phyloP scores from a whole-genome alignment of 1,284 basidiomycete genomes.

The Rhodotorula mucilaginosa region DNA sequence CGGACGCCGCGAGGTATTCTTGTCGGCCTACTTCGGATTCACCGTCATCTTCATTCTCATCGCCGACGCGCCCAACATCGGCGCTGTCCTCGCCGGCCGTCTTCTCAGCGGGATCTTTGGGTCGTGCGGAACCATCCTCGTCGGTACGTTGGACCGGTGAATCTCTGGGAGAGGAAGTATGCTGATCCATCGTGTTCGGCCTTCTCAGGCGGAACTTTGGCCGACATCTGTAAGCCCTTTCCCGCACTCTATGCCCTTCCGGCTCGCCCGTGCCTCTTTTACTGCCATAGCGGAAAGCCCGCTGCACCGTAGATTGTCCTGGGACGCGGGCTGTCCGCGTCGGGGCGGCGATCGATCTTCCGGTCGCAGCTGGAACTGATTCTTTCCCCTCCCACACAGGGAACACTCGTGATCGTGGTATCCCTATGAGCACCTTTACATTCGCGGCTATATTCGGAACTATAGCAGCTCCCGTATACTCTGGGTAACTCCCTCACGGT shows the following conservation, averaged over 20 bases:
- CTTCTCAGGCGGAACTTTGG: slow-evolving; percentile 27
- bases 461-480: slow-evolving; percentile 24
- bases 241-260: background rate
- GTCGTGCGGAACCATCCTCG: slow-evolving; percentile 45
- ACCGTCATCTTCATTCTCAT: slow-evolving; percentile 46
- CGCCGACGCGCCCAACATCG: slow-evolving; percentile 47
- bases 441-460: slow-evolving; percentile 46
- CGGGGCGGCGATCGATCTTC: no score
- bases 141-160: slow-evolving; percentile 5
- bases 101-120: slow-evolving; percentile 48
- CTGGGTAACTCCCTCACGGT: background rate
- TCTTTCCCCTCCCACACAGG: slow-evolving; percentile 38
- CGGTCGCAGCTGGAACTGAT: background rate
- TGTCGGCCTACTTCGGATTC: slow-evolving; percentile 47
- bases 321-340: no score
- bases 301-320: background rate
- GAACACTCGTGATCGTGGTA: slow-evolving; percentile 44
- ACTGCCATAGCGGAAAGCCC: no score
- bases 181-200: background rate
- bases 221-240: slow-evolving; percentile 15
- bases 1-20: slow-evolving; percentile 47
- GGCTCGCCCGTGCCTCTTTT: background rate
- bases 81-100: slow-evolving; percentile 45
- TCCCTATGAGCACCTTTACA: slow-evolving; percentile 48
- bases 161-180: fast-evolving